Evolutionary conservation across 176 grass and related monocot species (phyloP).

Genomic region (Oryza officinalis): DNA sequence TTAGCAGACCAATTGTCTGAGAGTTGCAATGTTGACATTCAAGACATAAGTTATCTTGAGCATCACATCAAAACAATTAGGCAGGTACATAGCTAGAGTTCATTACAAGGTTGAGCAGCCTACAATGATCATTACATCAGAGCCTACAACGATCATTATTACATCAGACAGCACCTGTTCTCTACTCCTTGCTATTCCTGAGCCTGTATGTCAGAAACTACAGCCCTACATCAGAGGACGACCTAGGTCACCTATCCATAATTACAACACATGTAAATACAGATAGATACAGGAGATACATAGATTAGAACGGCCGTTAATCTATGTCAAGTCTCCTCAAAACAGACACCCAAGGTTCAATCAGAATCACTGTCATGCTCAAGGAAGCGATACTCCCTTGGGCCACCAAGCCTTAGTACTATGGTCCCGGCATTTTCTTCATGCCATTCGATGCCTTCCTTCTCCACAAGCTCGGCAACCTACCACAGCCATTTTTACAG

Average conservation of each 20-base stretch:
- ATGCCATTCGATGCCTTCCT: conserved; percentile 60
- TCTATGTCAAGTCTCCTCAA: conserved; percentile 39
- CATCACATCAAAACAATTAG: conserved; percentile 27
- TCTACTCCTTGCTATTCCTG: background rate
- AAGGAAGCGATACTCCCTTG: conserved; percentile 70
- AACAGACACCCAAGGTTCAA: background rate
- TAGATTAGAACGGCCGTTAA: conserved; percentile 41
- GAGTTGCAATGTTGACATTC: background rate
- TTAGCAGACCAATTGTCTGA: background rate
- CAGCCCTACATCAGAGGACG: conserved; percentile 11
- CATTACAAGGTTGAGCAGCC: conserved; percentile 38
- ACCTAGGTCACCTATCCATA: conserved; percentile 49
- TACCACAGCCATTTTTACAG: conserved; percentile 23
- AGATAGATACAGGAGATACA: conserved; percentile 46
- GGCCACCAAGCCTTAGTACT: conserved; percentile 54
- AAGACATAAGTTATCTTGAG: background rate
- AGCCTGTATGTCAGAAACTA: conserved; percentile 40
- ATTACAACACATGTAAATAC: conserved; percentile 54
- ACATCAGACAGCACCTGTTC: conserved; percentile 19
- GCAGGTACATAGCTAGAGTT: conserved; percentile 19
- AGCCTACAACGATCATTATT: conserved; percentile 15
- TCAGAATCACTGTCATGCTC: conserved; percentile 60
- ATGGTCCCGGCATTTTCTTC: conserved; percentile 89
- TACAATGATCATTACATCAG: background rate
- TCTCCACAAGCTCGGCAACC: conserved; percentile 66